Evolutionary conservation across 2,329 filamentous ascomycete genomes (phyloP), one percentile per base, ranked within the genome.

Genomic region (Hymenoscyphus fructigenus): DNA sequence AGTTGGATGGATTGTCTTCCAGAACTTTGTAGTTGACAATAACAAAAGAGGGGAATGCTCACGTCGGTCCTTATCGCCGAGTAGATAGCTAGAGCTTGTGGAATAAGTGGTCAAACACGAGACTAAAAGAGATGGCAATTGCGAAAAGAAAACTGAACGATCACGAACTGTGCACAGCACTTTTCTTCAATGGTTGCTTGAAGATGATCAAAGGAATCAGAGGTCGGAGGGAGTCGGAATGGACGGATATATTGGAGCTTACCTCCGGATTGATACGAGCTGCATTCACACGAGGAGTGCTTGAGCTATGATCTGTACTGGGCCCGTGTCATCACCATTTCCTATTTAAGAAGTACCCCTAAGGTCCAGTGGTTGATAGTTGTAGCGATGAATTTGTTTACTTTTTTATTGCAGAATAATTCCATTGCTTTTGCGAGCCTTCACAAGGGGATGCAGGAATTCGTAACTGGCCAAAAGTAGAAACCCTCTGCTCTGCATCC

Each of bases 171-270:
- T 53, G 47, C 26, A 10, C 47, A 53, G 47, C 47, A 53, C 47
- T 28, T 26, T n/a, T 14, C 20, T 26, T 23, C n/a, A 53, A 53
- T 14, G 47, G 17, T 14, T 4, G 17, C 12, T 38, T 38, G 36
- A 53, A 53, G 9, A 53, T 26, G 47, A 26, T 50, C n/a, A 23
- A 50, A 50, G 44, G 44, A 15, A 50, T 53, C 47, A 53, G 47
- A 53, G 23, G 47, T 53, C 47, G 47, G 47, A 53, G 20, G n/a
- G 47, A 53, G 47, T 53, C 47, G 47, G 20, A 14, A 53, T 53
- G 47, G 47, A 23, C 47, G 47, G 47, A 53, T 23, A 50, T 50
- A 53, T 23, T 44, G 47, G 6, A 26, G 47, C 9, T 53, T 53
- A 53, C 47, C 20, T 53, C 47, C 47, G 47, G 47, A 26, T 23